Evolutionary conservation across 2,329 filamentous ascomycete species (phyloP).

Genomic region (Colletotrichum truncatum): DNA sequence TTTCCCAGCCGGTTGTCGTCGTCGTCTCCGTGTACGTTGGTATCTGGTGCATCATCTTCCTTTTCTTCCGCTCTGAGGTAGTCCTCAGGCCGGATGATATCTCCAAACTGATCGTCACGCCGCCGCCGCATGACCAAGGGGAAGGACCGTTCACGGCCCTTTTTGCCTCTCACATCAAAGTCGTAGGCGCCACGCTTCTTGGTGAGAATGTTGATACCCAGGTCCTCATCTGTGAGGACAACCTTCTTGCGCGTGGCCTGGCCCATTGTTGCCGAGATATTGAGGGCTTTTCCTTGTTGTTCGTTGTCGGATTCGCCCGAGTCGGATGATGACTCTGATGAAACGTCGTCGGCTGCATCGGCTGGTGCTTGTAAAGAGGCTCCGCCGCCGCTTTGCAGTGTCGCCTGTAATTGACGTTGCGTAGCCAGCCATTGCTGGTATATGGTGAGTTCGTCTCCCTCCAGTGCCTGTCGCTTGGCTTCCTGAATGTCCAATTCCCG

Average conservation of each 20-base stretch:
- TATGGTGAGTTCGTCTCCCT: constrained; percentile 78
- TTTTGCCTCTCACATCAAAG: constrained; percentile 90
- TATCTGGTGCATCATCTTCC: constrained; percentile 75
- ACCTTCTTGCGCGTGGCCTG: constrained; percentile 88
- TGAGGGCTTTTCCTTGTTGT: constrained; percentile 90
- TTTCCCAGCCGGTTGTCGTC: constrained; percentile 78
- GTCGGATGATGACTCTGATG: constrained; percentile 84
- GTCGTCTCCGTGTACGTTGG: constrained; percentile 59
- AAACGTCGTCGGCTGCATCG: constrained; percentile 83
- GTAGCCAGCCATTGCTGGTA: constrained; percentile 95
- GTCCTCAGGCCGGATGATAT: constrained; percentile 92
- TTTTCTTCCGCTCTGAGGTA: constrained; percentile 93
- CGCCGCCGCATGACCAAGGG: constrained; percentile 83
- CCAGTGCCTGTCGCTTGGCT: constrained; percentile 70
- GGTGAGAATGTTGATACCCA: constrained; percentile 90
- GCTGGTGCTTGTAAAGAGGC: constrained; percentile 74
- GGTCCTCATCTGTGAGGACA: constrained; percentile 85
- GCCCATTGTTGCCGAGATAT: constrained; percentile 84
- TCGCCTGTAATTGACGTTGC: constrained; percentile 86
- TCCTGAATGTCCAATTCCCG: constrained; percentile 69
- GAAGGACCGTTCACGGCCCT: constrained; percentile 91
- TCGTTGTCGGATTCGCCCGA: constrained; percentile 91
- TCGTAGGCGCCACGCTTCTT: constrained; percentile 92
- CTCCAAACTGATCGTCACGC: constrained; percentile 90
- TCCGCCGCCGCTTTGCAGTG: constrained; percentile 75